These are phyloP conservation scores for Brassica cretica DNA, from an alignment of 345 rosid genomes.

Conservation along the genomic window DNA sequence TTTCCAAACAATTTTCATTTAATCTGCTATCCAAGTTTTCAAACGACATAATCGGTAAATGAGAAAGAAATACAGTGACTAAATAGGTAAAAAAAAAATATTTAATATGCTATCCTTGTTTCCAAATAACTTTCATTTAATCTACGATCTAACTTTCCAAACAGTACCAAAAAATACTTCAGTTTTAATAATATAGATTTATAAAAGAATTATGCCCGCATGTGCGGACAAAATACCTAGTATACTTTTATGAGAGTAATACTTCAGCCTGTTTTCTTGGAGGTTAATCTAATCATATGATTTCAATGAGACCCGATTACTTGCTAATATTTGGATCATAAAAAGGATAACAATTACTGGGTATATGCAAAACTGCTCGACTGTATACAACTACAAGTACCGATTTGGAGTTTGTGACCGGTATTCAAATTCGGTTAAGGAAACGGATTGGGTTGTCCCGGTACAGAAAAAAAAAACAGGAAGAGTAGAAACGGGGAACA, in stretches of 20 bases:
- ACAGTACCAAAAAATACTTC: too few relatives aligned
- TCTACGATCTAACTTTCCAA: too few relatives aligned
- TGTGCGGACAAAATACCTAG: too few relatives aligned
- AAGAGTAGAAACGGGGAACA: conserved; percentile 30
- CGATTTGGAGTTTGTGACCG: neutral
- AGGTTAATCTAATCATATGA: neutral
- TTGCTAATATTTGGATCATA: neutral
- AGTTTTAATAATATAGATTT: too few relatives aligned
- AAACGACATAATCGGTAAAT: too few relatives aligned
- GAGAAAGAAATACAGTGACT: too few relatives aligned
- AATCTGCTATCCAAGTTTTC: too few relatives aligned
- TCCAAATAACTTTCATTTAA: too few relatives aligned
- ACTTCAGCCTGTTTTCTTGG: neutral
- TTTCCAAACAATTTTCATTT: too few relatives aligned
- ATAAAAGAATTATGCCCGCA: too few relatives aligned
- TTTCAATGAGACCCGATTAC: neutral
- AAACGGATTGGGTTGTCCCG: neutral
- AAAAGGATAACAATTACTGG: neutral
- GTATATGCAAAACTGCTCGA: neutral
- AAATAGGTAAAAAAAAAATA: too few relatives aligned
- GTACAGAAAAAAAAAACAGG: conserved; percentile 18
- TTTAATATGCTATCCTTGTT: too few relatives aligned
- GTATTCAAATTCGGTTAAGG: neutral
- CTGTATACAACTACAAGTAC: neutral
- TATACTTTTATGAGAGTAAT: neutral